Conservation (phyloP, 176 grass and related monocot species). For the Zoysia pacifica region DNA sequence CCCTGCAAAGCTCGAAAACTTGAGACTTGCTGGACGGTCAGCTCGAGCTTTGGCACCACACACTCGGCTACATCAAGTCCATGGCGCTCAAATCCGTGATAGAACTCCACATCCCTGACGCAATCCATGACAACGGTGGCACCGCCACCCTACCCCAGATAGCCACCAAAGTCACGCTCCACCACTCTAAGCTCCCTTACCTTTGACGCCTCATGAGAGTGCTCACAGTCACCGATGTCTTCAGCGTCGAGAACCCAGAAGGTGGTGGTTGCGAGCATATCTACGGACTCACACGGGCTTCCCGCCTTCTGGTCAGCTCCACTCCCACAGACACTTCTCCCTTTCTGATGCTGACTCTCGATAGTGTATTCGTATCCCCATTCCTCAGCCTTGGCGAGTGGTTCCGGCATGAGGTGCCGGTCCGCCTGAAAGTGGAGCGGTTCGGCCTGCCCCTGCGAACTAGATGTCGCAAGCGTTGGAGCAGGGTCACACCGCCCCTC, state of each 20-base stretch:
- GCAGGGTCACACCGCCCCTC: no score
- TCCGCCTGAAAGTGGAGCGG: not conserved
- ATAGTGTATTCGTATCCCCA: not conserved
- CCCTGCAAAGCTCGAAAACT: no score
- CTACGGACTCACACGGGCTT: conserved; percentile 25
- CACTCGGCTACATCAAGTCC: not conserved
- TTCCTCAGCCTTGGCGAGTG: not conserved
- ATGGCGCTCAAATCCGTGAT: conserved; percentile 30
- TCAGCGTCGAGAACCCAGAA: not conserved
- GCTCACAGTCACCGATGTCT: not conserved
- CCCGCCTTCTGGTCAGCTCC: conserved; percentile 22
- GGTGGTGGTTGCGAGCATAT: not conserved
- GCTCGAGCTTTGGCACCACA: not conserved
- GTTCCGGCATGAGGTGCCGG: not conserved
- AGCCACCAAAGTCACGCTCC: not conserved
- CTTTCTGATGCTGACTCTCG: not conserved
- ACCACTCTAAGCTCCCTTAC: conserved; percentile 17
- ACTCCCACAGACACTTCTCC: not conserved
- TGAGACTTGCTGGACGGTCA: not conserved
- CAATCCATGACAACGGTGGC: conserved; percentile 23
- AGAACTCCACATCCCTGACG: conserved; percentile 22
- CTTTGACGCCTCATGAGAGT: conserved; percentile 31
- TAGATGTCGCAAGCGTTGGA: no score
- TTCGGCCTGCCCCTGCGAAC: no score
- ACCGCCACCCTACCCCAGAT: conserved; percentile 13